These are phyloP conservation scores for Metarhizium guizhouense DNA, from an alignment of 2,329 filamentous ascomycete genomes.

Conservation along the genomic window DNA sequence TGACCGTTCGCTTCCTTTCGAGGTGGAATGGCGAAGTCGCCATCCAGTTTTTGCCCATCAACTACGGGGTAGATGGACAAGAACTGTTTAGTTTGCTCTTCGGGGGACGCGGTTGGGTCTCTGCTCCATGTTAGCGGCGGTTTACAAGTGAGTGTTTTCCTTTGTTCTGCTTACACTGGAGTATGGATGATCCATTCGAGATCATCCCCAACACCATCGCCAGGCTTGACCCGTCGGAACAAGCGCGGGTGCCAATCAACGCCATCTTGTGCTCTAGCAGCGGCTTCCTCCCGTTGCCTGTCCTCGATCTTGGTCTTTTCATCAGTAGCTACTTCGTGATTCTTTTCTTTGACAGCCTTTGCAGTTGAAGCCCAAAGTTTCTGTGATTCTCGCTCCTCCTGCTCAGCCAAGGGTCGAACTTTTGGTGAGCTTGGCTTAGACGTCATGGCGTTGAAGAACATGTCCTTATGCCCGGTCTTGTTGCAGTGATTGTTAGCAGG, in stretches of 20 bases:
- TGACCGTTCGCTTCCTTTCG: conserved; percentile 8
- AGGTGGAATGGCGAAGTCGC: conserved; percentile 48
- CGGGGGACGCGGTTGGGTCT: conserved; percentile 41
- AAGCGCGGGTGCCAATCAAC: conserved; percentile 82
- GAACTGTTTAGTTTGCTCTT: conserved; percentile 72
- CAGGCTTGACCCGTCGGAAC: conserved; percentile 67
- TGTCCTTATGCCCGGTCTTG: conserved; percentile 79
- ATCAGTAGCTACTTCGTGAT: conserved; percentile 83
- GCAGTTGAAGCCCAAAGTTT: conserved; percentile 76
- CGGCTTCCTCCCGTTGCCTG: conserved; percentile 79
- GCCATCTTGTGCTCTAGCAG: conserved; percentile 65
- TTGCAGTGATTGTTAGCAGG: not conserved
- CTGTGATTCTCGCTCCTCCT: conserved; percentile 85
- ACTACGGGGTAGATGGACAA: conserved; percentile 79
- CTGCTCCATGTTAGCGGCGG: conserved; percentile 15
- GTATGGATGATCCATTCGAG: conserved; percentile 94
- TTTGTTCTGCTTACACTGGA: conserved; percentile 52
- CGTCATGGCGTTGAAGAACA: conserved; percentile 79
- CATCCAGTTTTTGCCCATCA: conserved; percentile 57
- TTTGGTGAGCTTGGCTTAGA: conserved; percentile 68
- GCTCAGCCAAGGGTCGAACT: conserved; percentile 72
- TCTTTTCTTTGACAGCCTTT: conserved; percentile 70
- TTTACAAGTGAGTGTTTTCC: not conserved
- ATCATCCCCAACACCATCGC: conserved; percentile 77
- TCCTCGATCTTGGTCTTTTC: conserved; percentile 97